Conservation (phyloP, 805 yeast genomes). For the Maudiozyma barnettii region DNA sequence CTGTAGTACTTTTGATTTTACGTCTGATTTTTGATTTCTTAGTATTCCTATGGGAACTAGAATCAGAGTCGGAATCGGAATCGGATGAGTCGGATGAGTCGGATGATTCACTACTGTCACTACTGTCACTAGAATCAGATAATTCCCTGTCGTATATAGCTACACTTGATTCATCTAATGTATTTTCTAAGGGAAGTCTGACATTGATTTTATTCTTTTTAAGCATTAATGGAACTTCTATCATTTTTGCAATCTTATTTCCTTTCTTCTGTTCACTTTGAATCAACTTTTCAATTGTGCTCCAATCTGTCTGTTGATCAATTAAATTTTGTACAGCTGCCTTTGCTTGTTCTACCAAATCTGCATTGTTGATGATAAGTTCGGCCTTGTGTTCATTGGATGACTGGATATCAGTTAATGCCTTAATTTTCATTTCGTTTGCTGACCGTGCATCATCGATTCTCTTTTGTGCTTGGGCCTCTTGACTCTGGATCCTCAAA, state of each 20-base stretch:
- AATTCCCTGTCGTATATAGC: slow-evolving; percentile 26
- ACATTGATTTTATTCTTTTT: slow-evolving; percentile 57
- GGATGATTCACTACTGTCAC: slow-evolving; percentile 14
- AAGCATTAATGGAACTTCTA: slow-evolving; percentile 61
- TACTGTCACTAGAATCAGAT: slow-evolving; percentile 13
- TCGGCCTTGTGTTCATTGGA: slow-evolving; percentile 61
- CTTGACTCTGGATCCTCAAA: slow-evolving; percentile 64
- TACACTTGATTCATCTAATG: slow-evolving; percentile 30
- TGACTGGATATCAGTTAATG: slow-evolving; percentile 53
- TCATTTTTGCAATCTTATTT: slow-evolving; percentile 51
- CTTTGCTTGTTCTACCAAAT: slow-evolving; percentile 62
- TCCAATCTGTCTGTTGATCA: slow-evolving; percentile 91
- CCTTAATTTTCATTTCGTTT: slow-evolving; percentile 58
- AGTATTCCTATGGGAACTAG: slow-evolving; percentile 1
- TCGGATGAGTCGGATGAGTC: slow-evolving; percentile 8
- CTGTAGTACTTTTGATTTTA: slow-evolving; percentile 10
- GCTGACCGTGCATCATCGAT: slow-evolving; percentile 68
- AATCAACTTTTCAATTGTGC: slow-evolving; percentile 68
- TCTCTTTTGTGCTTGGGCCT: slow-evolving; percentile 63
- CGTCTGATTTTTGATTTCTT: neutral
- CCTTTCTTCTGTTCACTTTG: slow-evolving; percentile 58
- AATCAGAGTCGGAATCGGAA: slow-evolving; percentile 11
- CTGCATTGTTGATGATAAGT: slow-evolving; percentile 58
- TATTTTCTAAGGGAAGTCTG: slow-evolving; percentile 39
- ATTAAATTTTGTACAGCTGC: slow-evolving; percentile 54